phyloP scores from a whole-genome alignment of 192 early-diverging fungal species.

The Spizellomyces punctatus region DNA sequence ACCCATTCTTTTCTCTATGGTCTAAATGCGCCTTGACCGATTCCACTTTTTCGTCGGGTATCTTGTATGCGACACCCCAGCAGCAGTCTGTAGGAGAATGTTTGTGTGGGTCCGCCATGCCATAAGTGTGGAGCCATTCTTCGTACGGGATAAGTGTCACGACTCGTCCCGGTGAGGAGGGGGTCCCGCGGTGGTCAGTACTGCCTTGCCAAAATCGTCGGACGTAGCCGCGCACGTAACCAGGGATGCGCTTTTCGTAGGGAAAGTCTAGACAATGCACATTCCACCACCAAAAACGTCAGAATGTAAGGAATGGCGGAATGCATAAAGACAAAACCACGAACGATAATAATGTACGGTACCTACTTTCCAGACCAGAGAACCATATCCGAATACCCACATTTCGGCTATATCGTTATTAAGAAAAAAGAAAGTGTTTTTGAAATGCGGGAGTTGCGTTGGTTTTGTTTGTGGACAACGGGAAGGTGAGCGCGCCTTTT shows the following conservation, averaged over 20 bases:
- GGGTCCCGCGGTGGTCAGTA: slow-evolving; percentile 86
- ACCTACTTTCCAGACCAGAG: slow-evolving; percentile 67
- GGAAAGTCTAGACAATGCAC: slow-evolving; percentile 56
- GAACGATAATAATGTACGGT: not conserved
- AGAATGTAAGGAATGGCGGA: not conserved
- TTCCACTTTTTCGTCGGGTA: slow-evolving; percentile 64
- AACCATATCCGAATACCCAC: slow-evolving; percentile 75
- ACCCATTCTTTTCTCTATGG: slow-evolving; percentile 91
- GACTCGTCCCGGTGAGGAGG: slow-evolving; percentile 75
- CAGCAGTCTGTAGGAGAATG: slow-evolving; percentile 1
- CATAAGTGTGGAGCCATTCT: slow-evolving; percentile 58
- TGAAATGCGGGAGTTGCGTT: too few relatives aligned
- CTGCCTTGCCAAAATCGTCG: slow-evolving; percentile 82
- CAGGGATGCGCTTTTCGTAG: slow-evolving; percentile 49
- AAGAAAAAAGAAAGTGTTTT: too few relatives aligned
- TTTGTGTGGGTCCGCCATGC: slow-evolving; percentile 29
- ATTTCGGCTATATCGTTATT: slow-evolving; percentile 19
- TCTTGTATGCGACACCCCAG: slow-evolving; percentile 84
- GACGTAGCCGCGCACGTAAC: slow-evolving; percentile 70
- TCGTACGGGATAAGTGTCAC: slow-evolving; percentile 77
- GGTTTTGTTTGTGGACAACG: too few relatives aligned
- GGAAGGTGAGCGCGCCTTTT: too few relatives aligned
- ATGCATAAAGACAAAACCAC: too few relatives aligned
- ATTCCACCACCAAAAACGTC: not conserved
- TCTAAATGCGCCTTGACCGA: slow-evolving; percentile 76